A percentile compares a stretch with the other conserved stretches of the same genome.
Evolutionary conservation across 2,329 filamentous ascomycete genomes (phyloP).

Genomic region (Sporothrix inflata): DNA sequence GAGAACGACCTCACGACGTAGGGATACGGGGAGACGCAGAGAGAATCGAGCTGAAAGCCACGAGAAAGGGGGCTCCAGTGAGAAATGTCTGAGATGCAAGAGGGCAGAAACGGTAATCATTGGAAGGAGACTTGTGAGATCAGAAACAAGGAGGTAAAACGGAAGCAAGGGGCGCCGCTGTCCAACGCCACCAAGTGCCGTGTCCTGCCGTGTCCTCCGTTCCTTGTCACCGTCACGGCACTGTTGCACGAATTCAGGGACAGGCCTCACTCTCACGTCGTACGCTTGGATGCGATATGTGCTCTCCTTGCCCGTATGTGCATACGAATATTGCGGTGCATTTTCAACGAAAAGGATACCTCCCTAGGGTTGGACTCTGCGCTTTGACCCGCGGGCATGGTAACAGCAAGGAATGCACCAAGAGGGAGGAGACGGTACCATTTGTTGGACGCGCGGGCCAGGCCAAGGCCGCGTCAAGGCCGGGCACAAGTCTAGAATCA

Average conservation of each 20-base stretch:
- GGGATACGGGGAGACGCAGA: background rate
- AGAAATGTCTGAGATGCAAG: background rate
- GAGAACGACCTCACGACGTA: background rate
- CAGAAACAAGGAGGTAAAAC: background rate
- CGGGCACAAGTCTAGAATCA: background rate
- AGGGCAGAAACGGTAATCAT: background rate
- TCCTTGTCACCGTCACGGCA: background rate
- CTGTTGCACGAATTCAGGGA: background rate
- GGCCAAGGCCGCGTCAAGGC: background rate
- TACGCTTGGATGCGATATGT: constrained; percentile 1
- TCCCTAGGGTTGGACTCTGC: background rate
- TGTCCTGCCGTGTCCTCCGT: background rate
- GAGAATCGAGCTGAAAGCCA: background rate
- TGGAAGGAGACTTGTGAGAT: background rate
- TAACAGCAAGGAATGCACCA: constrained; percentile 1
- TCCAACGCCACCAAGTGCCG: constrained; percentile 1
- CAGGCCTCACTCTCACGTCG: background rate
- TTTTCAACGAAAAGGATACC: background rate
- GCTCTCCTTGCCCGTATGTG: background rate
- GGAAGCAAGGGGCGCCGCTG: constrained; percentile 1
- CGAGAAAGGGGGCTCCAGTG: background rate
- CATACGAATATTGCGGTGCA: background rate
- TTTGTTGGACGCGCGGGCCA: background rate
- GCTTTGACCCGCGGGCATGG: constrained; percentile 24
- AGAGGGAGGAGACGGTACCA: background rate